phyloP scores from a whole-genome alignment of 768 basidiomycete species.

The Melanogaster broomeanus region DNA sequence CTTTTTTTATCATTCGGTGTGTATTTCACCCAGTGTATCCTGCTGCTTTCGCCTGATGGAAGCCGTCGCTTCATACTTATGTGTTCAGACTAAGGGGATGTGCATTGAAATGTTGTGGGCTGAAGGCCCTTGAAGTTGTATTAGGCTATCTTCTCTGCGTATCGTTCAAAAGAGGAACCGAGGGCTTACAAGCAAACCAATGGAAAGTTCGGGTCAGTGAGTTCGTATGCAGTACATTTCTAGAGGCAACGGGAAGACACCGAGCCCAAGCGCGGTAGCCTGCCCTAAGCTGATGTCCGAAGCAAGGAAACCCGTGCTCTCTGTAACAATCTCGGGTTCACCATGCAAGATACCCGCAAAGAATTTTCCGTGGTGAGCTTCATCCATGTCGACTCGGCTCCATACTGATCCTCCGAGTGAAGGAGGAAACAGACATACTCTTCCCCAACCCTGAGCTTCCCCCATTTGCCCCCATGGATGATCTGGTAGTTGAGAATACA shows the following conservation, averaged over 20 bases:
- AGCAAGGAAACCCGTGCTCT: not conserved
- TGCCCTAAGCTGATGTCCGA: not conserved
- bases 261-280: not conserved
- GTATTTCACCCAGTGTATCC: too few relatives aligned
- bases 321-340: not conserved
- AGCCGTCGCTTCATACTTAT: too few relatives aligned
- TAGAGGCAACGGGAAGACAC: conserved; percentile 11
- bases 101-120: too few relatives aligned
- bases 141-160: too few relatives aligned
- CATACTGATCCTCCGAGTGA: conserved; percentile 1
- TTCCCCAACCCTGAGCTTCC: conserved; percentile 15
- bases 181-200: too few relatives aligned
- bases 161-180: too few relatives aligned
- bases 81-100: too few relatives aligned
- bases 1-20: not conserved
- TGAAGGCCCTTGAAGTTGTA: too few relatives aligned
- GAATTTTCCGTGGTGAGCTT: conserved; percentile 26
- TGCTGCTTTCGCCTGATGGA: too few relatives aligned
- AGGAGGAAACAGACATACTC: conserved; percentile 26
- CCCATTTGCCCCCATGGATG: not conserved
- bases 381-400: conserved; percentile 18
- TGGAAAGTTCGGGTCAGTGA: not conserved
- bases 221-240: conserved; percentile 9
- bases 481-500: conserved; percentile 26
- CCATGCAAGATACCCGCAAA: conserved; percentile 14